These are phyloP conservation scores for Fusarium setosum DNA, from an alignment of 2,329 filamentous ascomycete species.

Conservation along the genomic window DNA sequence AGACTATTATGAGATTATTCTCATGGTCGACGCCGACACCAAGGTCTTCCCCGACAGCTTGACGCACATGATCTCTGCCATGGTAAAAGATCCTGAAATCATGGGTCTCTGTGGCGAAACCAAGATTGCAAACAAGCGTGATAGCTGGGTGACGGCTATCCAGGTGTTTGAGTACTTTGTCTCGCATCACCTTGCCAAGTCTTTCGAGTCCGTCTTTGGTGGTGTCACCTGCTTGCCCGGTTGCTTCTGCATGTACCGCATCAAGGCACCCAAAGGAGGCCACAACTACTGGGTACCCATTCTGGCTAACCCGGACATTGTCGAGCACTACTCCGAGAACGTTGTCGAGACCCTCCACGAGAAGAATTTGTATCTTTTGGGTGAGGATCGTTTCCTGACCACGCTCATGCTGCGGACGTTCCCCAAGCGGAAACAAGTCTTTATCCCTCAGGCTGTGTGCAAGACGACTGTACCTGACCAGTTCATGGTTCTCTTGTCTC, in stretches of 20 bases:
- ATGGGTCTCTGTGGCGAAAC: slow-evolving; percentile 99
- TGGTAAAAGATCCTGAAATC: slow-evolving; percentile 99
- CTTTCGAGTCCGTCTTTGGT: slow-evolving; percentile 98
- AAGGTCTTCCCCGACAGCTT: slow-evolving; percentile 99
- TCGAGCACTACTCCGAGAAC: slow-evolving; percentile 99
- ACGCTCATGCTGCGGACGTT: slow-evolving; percentile 99
- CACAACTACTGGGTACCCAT: slow-evolving; percentile 99
- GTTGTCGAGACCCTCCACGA: slow-evolving; percentile 98
- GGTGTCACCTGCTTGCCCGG: slow-evolving; percentile 98
- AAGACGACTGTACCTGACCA: slow-evolving; percentile 96
- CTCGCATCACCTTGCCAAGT: slow-evolving; percentile 95
- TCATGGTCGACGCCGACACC: slow-evolving; percentile 99
- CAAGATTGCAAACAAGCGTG: slow-evolving; percentile 98
- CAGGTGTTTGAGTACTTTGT: slow-evolving; percentile 99
- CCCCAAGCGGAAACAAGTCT: slow-evolving; percentile 98
- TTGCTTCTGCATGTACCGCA: slow-evolving; percentile 99
- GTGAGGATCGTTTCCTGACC: slow-evolving; percentile 94
- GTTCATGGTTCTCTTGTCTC: slow-evolving; percentile 92
- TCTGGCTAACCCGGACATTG: slow-evolving; percentile 96
- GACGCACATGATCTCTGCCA: slow-evolving; percentile 98
- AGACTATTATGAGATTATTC: slow-evolving; percentile 96
- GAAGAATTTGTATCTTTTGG: slow-evolving; percentile 92
- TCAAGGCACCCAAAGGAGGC: slow-evolving; percentile 97
- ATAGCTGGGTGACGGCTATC: slow-evolving; percentile 96
- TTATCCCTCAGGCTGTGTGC: slow-evolving; percentile 98